A percentile compares a stretch with the other conserved stretches of the same genome.
These are phyloP conservation scores for Pseudocercospora macadamiae DNA, from an alignment of 2,329 filamentous ascomycete species.

Conservation along the genomic window DNA sequence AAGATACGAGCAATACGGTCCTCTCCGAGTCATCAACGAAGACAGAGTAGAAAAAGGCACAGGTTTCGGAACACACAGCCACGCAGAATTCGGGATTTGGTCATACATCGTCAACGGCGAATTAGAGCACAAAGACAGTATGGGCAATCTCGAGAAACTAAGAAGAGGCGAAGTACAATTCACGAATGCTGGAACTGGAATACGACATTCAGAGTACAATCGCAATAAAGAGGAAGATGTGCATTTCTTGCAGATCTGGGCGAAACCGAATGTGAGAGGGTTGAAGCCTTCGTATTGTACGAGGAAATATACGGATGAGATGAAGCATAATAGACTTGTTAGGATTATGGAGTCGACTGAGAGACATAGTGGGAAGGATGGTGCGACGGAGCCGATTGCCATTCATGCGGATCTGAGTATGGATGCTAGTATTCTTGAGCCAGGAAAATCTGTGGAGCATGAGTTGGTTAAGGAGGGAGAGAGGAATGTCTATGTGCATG, in stretches of 20 bases:
- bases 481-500: conserved; percentile 76
- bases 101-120: conserved; percentile 83
- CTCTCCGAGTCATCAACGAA: conserved; percentile 84
- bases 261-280: conserved; percentile 72
- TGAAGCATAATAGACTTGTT: conserved; percentile 71
- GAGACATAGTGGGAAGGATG: conserved; percentile 65
- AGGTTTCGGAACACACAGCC: conserved; percentile 83
- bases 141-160: conserved; percentile 72
- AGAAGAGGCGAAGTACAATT: conserved; percentile 84
- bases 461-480: conserved; percentile 66
- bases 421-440: conserved; percentile 73
- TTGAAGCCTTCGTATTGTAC: conserved; percentile 78
- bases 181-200: conserved; percentile 79
- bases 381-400: conserved; percentile 71
- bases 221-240: conserved; percentile 71
- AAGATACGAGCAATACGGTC: conserved; percentile 68
- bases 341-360: conserved; percentile 76
- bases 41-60: conserved; percentile 74
- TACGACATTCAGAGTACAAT: conserved; percentile 83
- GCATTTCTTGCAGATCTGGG: conserved; percentile 91
- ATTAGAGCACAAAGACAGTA: conserved; percentile 84
- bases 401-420: conserved; percentile 85
- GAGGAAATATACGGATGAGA: conserved; percentile 69
- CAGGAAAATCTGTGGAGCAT: conserved; percentile 70
- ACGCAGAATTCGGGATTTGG: conserved; percentile 89